phyloP scores from a whole-genome alignment of 1,284 basidiomycete species.

The Cutaneotrichosporon cavernicola region DNA sequence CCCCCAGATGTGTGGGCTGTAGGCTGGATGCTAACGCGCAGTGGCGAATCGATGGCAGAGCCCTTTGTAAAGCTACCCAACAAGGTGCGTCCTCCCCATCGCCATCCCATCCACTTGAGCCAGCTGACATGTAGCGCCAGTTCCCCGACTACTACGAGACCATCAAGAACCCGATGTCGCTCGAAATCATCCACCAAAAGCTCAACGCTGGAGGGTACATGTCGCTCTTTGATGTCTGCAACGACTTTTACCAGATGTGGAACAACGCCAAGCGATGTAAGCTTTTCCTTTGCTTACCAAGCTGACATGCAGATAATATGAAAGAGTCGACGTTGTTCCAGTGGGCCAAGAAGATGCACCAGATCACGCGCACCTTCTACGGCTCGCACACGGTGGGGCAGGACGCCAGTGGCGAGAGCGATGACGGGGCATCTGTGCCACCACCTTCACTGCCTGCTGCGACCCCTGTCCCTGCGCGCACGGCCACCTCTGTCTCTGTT shows the following conservation, averaged over 20 bases:
- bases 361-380: conserved; percentile 43
- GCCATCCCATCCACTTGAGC: background rate
- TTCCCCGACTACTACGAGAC: conserved; percentile 51
- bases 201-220: conserved; percentile 36
- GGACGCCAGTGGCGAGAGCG: conserved; percentile 26
- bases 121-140: conserved; percentile 30
- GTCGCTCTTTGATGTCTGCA: conserved; percentile 38
- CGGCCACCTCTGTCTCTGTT: conserved; percentile 15
- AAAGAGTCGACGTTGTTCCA: conserved; percentile 49
- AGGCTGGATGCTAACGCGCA: conserved; percentile 23
- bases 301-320: conserved; percentile 42
- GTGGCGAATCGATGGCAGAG: conserved; percentile 40
- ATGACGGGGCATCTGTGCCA: conserved; percentile 19
- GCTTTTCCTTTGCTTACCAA: conserved; percentile 10
- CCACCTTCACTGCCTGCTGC: background rate
- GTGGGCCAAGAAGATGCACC: conserved; percentile 51
- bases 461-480: conserved; percentile 11
- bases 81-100: conserved; percentile 32
- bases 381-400: conserved; percentile 20
- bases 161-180: conserved; percentile 50
- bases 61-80: conserved; percentile 49
- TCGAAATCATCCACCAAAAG: conserved; percentile 43
- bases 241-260: conserved; percentile 48
- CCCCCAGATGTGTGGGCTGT: background rate
- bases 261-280: conserved; percentile 51